These are phyloP conservation scores for Hyaloperonospora brassicae DNA, from an alignment of 352 stramenopile genomes.

Conservation along the genomic window DNA sequence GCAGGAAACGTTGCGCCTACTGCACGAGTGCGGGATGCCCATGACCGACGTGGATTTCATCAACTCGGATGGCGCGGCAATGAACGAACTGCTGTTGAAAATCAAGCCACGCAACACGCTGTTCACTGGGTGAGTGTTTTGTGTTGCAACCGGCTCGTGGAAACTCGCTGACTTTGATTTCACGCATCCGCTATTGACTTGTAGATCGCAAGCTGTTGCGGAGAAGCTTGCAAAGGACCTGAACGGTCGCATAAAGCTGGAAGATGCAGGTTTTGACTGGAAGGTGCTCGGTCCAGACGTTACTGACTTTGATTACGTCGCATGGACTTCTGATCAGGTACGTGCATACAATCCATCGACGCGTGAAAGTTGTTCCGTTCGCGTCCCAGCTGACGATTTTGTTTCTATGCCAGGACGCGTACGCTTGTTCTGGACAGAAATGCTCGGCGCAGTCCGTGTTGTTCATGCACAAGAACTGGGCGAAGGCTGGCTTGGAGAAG, in stretches of 20 bases:
- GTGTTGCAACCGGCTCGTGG: neutral
- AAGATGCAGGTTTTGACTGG: slow-evolving; percentile 99
- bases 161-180: slow-evolving; percentile 1
- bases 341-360: neutral
- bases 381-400: slow-evolving; percentile 5
- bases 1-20: slow-evolving; percentile 94
- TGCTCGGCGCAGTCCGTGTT: slow-evolving; percentile 97
- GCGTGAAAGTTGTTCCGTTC: neutral
- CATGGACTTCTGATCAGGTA: slow-evolving; percentile 94
- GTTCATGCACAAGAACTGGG: slow-evolving; percentile 98
- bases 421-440: slow-evolving; percentile 97
- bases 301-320: slow-evolving; percentile 94
- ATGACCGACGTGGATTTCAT: slow-evolving; percentile 94
- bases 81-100: slow-evolving; percentile 91
- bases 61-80: slow-evolving; percentile 91
- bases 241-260: slow-evolving; percentile 89
- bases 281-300: slow-evolving; percentile 96
- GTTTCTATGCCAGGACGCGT: slow-evolving; percentile 80
- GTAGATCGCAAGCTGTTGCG: slow-evolving; percentile 84
- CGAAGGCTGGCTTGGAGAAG: slow-evolving; percentile 85
- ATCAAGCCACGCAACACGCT: slow-evolving; percentile 93
- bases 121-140: slow-evolving; percentile 87
- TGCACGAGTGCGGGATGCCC: slow-evolving; percentile 95
- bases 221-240: slow-evolving; percentile 91
- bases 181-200: slow-evolving; percentile 9